Conservation (phyloP, 495 filamentous ascomycete genomes). For the Neurospora discreta region DNA sequence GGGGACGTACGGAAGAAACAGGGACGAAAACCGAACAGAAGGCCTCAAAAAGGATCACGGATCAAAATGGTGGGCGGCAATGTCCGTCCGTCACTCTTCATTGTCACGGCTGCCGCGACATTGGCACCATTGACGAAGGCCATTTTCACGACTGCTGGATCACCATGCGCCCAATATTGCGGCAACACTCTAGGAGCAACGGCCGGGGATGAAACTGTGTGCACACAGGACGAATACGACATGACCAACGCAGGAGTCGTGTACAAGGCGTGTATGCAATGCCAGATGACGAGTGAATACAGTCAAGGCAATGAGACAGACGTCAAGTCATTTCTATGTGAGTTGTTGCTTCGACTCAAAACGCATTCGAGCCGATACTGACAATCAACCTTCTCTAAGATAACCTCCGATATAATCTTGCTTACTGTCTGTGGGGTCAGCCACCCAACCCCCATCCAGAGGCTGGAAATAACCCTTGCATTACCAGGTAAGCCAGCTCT, state of each 20-base stretch:
- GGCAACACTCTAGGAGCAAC: slow-evolving; percentile 31
- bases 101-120: slow-evolving; percentile 3
- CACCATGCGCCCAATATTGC: slow-evolving; percentile 32
- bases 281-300: slow-evolving; percentile 30
- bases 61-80: slow-evolving; percentile 12
- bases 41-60: neutral
- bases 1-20: neutral
- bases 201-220: slow-evolving; percentile 28
- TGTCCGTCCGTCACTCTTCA: slow-evolving; percentile 5
- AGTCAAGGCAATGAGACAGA: slow-evolving; percentile 21
- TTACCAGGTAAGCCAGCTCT: slow-evolving; percentile 24
- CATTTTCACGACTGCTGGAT: slow-evolving; percentile 25
- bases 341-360: slow-evolving; percentile 1
- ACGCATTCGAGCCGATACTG: neutral
- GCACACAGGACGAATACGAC: slow-evolving; percentile 21
- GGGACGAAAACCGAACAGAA: neutral
- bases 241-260: slow-evolving; percentile 20
- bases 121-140: slow-evolving; percentile 20
- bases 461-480: slow-evolving; percentile 23
- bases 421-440: slow-evolving; percentile 29
- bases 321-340: slow-evolving; percentile 31
- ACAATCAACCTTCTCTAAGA: slow-evolving; percentile 16
- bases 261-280: slow-evolving; percentile 31
- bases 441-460: slow-evolving; percentile 5
- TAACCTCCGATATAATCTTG: slow-evolving; percentile 33